Conservation (phyloP, 495 filamentous ascomycete species). For the Clavariopsis aquatica region DNA sequence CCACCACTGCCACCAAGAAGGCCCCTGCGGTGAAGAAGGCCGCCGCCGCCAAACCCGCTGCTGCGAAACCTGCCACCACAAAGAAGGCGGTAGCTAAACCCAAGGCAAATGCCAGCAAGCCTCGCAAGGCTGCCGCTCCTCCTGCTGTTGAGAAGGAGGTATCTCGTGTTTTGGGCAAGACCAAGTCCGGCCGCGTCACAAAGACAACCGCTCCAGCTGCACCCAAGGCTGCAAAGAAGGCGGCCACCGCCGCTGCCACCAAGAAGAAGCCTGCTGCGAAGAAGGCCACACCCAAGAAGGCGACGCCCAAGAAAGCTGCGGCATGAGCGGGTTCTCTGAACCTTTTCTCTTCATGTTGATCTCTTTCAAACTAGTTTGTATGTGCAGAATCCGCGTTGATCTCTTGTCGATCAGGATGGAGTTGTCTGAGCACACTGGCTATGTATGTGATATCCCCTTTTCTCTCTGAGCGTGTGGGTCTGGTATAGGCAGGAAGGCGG, state of each 20-base stretch:
- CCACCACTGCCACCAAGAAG: conserved; percentile 59
- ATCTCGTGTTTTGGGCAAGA: conserved; percentile 73
- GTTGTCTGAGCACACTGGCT: conserved; percentile 8
- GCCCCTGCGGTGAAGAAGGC: conserved; percentile 51
- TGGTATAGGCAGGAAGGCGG: conserved; percentile 9
- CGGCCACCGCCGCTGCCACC: conserved; percentile 39
- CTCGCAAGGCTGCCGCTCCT: conserved; percentile 43
- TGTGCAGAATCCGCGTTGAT: background rate
- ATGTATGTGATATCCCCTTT: conserved; percentile 36
- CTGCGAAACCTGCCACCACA: conserved; percentile 56
- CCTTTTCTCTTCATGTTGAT: conserved; percentile 14
- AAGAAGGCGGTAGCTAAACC: conserved; percentile 52
- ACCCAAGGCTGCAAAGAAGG: conserved; percentile 63
- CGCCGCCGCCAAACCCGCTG: conserved; percentile 56
- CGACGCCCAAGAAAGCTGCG: conserved; percentile 42
- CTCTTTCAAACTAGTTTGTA: conserved; percentile 11
- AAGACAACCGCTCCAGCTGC: conserved; percentile 71
- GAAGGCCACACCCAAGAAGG: conserved; percentile 54
- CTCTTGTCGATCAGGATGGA: background rate
- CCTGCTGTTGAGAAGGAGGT: conserved; percentile 73
- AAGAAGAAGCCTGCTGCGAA: conserved; percentile 56
- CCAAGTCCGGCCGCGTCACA: conserved; percentile 86
- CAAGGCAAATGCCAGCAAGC: conserved; percentile 35
- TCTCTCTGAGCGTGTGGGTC: conserved; percentile 17
- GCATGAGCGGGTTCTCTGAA: conserved; percentile 28